These are phyloP conservation scores for Cordyceps cicadae DNA, from an alignment of 2,329 filamentous ascomycete genomes.

Conservation along the genomic window DNA sequence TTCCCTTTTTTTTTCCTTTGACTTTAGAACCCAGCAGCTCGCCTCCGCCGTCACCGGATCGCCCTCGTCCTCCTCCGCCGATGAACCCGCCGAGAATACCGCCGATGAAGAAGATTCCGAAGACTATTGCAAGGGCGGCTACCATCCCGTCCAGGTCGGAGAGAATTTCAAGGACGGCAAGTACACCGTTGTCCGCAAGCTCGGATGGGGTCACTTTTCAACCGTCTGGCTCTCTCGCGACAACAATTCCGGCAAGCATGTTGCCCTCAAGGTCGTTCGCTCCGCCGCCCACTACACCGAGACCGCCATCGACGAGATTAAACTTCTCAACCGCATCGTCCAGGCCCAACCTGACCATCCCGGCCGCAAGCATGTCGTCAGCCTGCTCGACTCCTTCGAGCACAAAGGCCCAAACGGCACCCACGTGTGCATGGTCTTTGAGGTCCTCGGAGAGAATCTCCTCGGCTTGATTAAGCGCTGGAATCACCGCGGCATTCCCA, in stretches of 20 bases:
- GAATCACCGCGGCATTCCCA: conserved; percentile 96
- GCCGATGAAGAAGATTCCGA: conserved; percentile 98
- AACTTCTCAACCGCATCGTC: conserved; percentile 93
- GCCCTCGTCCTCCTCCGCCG: conserved; percentile 69
- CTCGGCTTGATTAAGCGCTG: conserved; percentile 94
- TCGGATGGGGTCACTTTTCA: conserved; percentile 99
- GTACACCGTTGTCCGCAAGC: conserved; percentile 92
- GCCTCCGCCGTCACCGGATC: conserved; percentile 58
- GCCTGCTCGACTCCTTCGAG: conserved; percentile 91
- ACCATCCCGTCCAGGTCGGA: conserved; percentile 88
- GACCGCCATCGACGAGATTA: conserved; percentile 98
- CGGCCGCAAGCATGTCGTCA: conserved; percentile 90
- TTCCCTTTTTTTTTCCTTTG: conserved; percentile 3
- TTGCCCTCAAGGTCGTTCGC: conserved; percentile 94
- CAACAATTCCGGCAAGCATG: conserved; percentile 83
- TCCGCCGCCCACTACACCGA: conserved; percentile 98
- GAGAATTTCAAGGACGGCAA: conserved; percentile 97
- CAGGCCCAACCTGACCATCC: conserved; percentile 91
- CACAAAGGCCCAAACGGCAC: conserved; percentile 94
- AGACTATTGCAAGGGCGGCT: conserved; percentile 98
- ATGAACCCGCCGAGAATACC: conserved; percentile 82
- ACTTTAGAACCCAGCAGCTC: conserved; percentile 44
- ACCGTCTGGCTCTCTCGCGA: conserved; percentile 83
- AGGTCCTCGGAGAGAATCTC: conserved; percentile 91
- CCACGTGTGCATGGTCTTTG: conserved; percentile 99